Conservation (phyloP, 106 monocot species). For the Apostasia shenzhenica region DNA sequence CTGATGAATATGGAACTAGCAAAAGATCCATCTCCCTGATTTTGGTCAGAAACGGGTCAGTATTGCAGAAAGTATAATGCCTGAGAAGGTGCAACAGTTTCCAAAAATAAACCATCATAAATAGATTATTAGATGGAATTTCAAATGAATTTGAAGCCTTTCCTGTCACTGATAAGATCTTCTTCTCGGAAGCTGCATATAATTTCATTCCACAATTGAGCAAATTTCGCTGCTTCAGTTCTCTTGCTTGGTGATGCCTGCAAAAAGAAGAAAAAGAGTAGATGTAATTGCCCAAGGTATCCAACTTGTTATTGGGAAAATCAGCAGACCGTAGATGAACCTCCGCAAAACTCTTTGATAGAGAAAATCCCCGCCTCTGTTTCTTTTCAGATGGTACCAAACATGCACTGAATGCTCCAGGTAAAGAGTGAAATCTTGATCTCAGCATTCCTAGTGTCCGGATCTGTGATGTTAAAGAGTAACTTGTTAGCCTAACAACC, state of each 20-base stretch:
- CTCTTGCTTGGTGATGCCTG: slow-evolving; percentile 88
- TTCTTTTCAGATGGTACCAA: slow-evolving; percentile 85
- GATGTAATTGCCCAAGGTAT: neutral
- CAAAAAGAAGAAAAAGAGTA: neutral
- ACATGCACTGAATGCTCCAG: slow-evolving; percentile 81
- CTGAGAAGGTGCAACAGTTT: too few relatives aligned
- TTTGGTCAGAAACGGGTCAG: too few relatives aligned
- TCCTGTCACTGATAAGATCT: slow-evolving; percentile 94
- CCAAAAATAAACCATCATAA: neutral
- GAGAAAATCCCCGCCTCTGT: slow-evolving; percentile 64
- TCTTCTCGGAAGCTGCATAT: slow-evolving; percentile 97
- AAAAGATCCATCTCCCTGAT: slow-evolving; percentile 95
- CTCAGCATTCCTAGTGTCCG: slow-evolving; percentile 95
- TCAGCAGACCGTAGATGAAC: slow-evolving; percentile 16
- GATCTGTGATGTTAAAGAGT: slow-evolving; percentile 32
- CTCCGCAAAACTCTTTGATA: slow-evolving; percentile 80
- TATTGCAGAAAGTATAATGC: too few relatives aligned
- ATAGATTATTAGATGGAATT: neutral
- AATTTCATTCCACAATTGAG: slow-evolving; percentile 99
- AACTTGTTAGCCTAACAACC: neutral
- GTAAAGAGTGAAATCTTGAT: slow-evolving; percentile 87
- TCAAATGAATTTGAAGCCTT: slow-evolving; percentile 20
- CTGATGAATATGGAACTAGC: slow-evolving; percentile 91
- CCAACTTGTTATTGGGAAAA: neutral
- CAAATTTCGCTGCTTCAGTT: slow-evolving; percentile 95